A percentile compares a stretch with the other conserved stretches of the same genome.
phyloP scores from a whole-genome alignment of 2,329 filamentous ascomycete genomes.

The Sporothrix phasma region DNA sequence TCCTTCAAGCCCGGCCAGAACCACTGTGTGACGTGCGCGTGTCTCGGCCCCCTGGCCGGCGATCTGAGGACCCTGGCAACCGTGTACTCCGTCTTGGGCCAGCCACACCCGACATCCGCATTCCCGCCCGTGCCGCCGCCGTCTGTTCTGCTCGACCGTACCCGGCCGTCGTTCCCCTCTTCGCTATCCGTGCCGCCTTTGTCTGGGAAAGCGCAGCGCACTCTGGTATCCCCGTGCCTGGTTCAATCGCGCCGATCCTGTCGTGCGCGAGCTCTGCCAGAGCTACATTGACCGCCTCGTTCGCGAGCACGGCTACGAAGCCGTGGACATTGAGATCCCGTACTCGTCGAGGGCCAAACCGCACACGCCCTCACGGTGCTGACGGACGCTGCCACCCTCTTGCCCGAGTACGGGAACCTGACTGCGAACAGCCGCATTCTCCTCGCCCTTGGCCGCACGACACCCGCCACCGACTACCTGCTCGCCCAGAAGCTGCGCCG shows the following conservation, averaged over 20 bases:
- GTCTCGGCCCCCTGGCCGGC: slow-evolving; percentile 57
- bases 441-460: slow-evolving; percentile 51
- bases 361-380: slow-evolving; percentile 68
- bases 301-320: slow-evolving; percentile 39
- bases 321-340: slow-evolving; percentile 48
- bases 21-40: slow-evolving; percentile 51
- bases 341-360: slow-evolving; percentile 53
- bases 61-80: slow-evolving; percentile 58
- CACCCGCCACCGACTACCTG: slow-evolving; percentile 55
- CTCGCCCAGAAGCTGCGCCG: slow-evolving; percentile 60
- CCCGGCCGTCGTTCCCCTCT: slow-evolving; percentile 3
- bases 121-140: slow-evolving; percentile 37
- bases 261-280: slow-evolving; percentile 33
- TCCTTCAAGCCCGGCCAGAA: slow-evolving; percentile 50
- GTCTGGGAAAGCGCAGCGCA: slow-evolving; percentile 26
- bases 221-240: slow-evolving; percentile 58
- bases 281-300: slow-evolving; percentile 43
- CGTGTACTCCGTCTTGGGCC: slow-evolving; percentile 53
- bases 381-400: slow-evolving; percentile 43
- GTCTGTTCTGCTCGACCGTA: slow-evolving; percentile 20
- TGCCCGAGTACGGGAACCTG: slow-evolving; percentile 36
- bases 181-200: not conserved
- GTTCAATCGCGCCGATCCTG: slow-evolving; percentile 41
- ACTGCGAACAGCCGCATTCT: slow-evolving; percentile 56
- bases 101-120: slow-evolving; percentile 48